Evolutionary conservation across 225 moss, liverwort and hornwort species (phyloP).

Genomic region (Polytrichum commune): DNA sequence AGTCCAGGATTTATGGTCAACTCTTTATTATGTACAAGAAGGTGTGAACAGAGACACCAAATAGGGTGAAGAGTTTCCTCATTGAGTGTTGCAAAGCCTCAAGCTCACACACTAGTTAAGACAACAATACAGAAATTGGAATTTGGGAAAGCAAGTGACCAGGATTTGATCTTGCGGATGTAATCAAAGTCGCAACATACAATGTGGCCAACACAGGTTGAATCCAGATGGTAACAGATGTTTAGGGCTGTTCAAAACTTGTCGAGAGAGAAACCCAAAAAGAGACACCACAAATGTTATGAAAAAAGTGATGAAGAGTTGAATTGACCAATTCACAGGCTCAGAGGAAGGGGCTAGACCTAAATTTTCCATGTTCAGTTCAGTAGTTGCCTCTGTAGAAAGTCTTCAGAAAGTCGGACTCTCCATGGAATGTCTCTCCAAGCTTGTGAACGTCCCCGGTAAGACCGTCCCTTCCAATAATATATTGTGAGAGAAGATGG

Average conservation of each 20-base stretch:
- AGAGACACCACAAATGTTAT: neutral
- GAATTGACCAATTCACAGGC: neutral
- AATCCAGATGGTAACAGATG: neutral
- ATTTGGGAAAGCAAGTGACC: no score
- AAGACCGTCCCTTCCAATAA: conserved; percentile 67
- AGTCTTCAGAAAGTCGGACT: conserved; percentile 82
- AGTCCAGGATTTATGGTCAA: no score
- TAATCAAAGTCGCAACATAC: no score
- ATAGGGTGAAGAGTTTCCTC: no score
- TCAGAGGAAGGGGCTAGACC: neutral
- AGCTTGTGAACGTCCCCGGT: conserved; percentile 56
- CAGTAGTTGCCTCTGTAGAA: conserved; percentile 83
- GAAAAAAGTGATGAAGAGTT: neutral
- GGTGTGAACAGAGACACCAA: no score
- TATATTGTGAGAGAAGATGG: conserved; percentile 83
- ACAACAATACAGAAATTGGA: no score
- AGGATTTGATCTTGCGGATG: no score
- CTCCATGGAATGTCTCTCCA: conserved; percentile 78
- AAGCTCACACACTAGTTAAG: no score
- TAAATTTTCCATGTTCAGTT: conserved; percentile 17
- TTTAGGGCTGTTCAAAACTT: neutral
- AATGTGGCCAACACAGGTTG: no score
- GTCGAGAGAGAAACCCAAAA: neutral
- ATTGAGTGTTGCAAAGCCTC: no score
- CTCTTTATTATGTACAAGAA: no score